Evolutionary conservation across 139 green algal genomes (phyloP).

Genomic region (Closterium sp.): DNA sequence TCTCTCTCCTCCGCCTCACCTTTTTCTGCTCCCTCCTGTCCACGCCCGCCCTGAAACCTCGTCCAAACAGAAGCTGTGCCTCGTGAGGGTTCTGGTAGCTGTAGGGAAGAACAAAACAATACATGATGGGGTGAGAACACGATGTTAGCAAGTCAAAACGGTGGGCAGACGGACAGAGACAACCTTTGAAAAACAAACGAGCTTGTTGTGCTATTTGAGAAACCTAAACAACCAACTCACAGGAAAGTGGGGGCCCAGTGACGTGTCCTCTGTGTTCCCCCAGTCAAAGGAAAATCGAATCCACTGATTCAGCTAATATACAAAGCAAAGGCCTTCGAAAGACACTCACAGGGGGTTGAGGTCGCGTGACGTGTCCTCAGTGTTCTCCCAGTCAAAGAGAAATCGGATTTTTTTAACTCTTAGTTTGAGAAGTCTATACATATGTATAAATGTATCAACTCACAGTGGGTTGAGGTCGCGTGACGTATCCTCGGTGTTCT

Average conservation of each 20-base stretch:
- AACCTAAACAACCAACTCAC: too few relatives aligned
- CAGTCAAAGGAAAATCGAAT: too few relatives aligned
- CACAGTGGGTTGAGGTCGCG: conserved; percentile 91
- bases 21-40: conserved; percentile 94
- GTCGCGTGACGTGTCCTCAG: conserved; percentile 90
- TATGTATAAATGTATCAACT: too few relatives aligned
- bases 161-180: too few relatives aligned
- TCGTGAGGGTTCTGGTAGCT: conserved; percentile 63
- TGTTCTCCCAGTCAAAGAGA: conserved; percentile 95
- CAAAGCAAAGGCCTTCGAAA: too few relatives aligned
- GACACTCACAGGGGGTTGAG: conserved; percentile 84
- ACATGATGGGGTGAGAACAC: neutral
- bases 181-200: too few relatives aligned
- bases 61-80: conserved; percentile 88
- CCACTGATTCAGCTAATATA: too few relatives aligned
- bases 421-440: conserved; percentile 68
- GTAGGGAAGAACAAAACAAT: too few relatives aligned
- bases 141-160: too few relatives aligned
- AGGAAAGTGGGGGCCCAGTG: too few relatives aligned
- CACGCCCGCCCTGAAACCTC: conserved; percentile 87
- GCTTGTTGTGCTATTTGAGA: too few relatives aligned
- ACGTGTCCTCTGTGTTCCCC: too few relatives aligned
- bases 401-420: conserved; percentile 88
- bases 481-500: conserved; percentile 88
- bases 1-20: conserved; percentile 19